Base-by-base conservation (phyloP, 257 asterid genomes). In the Ligustrum vulgare region DNA sequence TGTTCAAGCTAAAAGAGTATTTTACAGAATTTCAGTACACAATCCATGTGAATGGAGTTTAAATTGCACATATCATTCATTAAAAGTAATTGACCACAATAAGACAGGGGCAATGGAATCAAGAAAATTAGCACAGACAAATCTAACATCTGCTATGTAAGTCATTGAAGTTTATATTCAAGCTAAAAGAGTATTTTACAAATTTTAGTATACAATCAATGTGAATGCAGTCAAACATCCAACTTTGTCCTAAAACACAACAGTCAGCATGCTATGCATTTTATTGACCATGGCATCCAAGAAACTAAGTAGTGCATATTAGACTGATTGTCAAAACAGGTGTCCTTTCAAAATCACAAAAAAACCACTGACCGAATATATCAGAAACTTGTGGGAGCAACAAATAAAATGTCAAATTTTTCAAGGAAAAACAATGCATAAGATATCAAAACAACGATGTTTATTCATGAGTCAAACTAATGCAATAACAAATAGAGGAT, bases 81-180 rank as follows among this genome's bases (percentile, higher is more conserved):
- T 51, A 68, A 18, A 16, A 6, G 5, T n/a, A 71, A 75, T 64
- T 34, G 32, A 76, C 33, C 35, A 51, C 66, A 72, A 25, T 28
- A 67, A 67, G 62, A 51, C 62, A 37, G 58, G 34, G 37, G 68
- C 35, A 78, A 34, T 32, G 65, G 34, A 36, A 71, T 35, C 54
- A 22, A 25, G 43, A 67, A 16, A 69, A 74, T 72, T 62, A 80
- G 72, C 47, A 28, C 65, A 56, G 5, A 60, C 49, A 71, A 78
- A 23, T 41, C 32, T 13, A 68, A 15, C 70, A 66, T 54, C 60
- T 65, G 41, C 65, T n/a, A 66, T 37, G 25, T 10, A 70, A 70
- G 67, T 51, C 9, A 78, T 66, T 28, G 62, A 72, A 75, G 10
- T 66, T 68, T 1, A 51, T 51, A 16, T 1, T 16, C 62, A 51